A percentile compares a stretch with the other conserved stretches of the same genome.
Evolutionary conservation across 345 rosid species (phyloP).

Genomic region (Mallotus nudiflorus): DNA sequence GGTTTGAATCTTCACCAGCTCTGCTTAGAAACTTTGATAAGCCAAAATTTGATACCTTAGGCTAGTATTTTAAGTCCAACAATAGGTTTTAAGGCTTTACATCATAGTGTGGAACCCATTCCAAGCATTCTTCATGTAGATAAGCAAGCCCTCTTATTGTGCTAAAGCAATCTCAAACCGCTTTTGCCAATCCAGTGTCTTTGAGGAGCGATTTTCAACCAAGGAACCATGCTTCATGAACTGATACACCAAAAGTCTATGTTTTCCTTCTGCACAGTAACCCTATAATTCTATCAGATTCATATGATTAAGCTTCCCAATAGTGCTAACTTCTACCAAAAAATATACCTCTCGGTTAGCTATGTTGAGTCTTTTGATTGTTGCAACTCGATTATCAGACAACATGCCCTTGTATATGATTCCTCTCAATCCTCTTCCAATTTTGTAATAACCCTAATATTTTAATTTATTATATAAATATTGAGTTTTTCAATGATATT

Average conservation of each 20-base stretch:
- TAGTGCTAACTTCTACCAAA: too few relatives aligned
- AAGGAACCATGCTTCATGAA: constrained; percentile 21
- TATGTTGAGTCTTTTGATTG: too few relatives aligned
- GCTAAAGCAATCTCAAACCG: neutral
- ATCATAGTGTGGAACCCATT: constrained; percentile 23
- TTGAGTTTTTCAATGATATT: too few relatives aligned
- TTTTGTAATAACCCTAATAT: too few relatives aligned
- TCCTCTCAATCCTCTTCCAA: constrained; percentile 39
- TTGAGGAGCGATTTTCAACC: constrained; percentile 7
- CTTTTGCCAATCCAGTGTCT: constrained; percentile 12
- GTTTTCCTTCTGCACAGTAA: constrained; percentile 29
- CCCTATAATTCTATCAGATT: constrained; percentile 37
- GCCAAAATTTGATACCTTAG: constrained; percentile 23
- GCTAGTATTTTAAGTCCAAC: constrained; percentile 6
- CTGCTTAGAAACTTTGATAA: constrained; percentile 15
- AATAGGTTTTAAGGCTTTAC: constrained; percentile 22
- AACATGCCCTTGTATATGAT: too few relatives aligned
- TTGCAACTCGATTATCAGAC: too few relatives aligned
- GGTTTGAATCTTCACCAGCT: neutral
- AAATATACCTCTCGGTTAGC: too few relatives aligned
- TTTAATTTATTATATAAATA: too few relatives aligned
- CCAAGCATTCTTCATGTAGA: constrained; percentile 24
- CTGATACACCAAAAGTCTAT: constrained; percentile 27
- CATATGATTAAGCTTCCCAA: too few relatives aligned
- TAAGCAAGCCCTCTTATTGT: constrained; percentile 23